phyloP scores from a whole-genome alignment of 2,329 filamentous ascomycete genomes.

The Sarocladium brachiariae region DNA sequence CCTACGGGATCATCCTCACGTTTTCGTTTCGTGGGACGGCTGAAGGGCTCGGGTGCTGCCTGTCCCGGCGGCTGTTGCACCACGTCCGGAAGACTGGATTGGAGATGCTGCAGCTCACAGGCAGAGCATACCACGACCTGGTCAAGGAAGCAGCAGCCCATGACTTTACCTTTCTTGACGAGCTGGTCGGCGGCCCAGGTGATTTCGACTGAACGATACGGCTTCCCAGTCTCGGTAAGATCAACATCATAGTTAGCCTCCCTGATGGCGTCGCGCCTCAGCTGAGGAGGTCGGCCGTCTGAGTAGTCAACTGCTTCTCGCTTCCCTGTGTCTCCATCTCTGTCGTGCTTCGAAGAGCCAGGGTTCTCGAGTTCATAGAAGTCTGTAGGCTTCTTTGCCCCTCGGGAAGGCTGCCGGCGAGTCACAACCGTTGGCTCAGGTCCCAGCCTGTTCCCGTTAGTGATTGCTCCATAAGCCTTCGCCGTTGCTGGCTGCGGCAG shows the following conservation, averaged over 20 bases:
- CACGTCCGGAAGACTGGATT: neutral
- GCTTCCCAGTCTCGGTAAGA: neutral
- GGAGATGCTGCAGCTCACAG: neutral
- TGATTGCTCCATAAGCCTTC: neutral
- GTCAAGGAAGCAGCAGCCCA: neutral
- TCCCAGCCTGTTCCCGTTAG: too few species aligned
- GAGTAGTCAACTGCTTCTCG: neutral
- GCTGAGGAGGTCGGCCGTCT: neutral
- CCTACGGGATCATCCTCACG: too few species aligned
- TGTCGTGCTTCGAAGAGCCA: neutral
- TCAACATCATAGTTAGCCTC: neutral
- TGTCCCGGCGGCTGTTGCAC: too few species aligned
- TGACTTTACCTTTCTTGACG: neutral
- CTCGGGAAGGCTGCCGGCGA: neutral
- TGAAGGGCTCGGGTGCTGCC: too few species aligned
- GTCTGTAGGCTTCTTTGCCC: neutral
- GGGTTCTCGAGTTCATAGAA: conserved; percentile 4
- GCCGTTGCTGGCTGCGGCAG: neutral
- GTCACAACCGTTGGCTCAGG: neutral
- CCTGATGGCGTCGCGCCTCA: neutral
- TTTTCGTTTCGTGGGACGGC: too few species aligned
- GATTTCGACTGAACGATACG: neutral
- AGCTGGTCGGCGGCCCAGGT: neutral
- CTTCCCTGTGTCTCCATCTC: neutral
- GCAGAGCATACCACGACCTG: neutral